A percentile compares a stretch with the other conserved stretches of the same genome.
phyloP scores from a whole-genome alignment of 352 stramenopile species.

The Poterioochromonas sp. region DNA sequence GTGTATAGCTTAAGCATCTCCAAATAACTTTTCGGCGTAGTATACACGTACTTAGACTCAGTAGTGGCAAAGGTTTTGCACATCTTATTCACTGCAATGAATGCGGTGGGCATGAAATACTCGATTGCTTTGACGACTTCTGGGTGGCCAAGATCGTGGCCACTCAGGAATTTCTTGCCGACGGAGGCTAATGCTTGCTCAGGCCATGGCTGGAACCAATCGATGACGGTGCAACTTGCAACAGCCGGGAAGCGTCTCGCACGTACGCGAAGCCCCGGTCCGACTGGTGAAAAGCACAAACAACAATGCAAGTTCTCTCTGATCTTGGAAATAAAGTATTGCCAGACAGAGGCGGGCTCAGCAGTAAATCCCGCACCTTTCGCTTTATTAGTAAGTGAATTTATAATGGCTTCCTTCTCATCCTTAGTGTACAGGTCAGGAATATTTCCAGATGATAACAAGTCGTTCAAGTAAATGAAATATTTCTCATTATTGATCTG shows the following conservation, averaged over 20 bases:
- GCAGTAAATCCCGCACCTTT: constrained; percentile 57
- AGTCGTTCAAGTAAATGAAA: constrained; percentile 84
- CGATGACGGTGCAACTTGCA: constrained; percentile 83
- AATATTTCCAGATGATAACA: constrained; percentile 76
- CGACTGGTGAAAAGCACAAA: constrained; percentile 81
- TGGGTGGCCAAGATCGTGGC: constrained; percentile 51
- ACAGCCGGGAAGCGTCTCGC: constrained; percentile 78
- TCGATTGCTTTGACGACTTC: constrained; percentile 56
- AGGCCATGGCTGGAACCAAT: constrained; percentile 77
- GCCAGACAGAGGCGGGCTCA: constrained; percentile 65
- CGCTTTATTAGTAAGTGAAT: constrained; percentile 59
- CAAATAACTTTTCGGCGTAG: constrained; percentile 81
- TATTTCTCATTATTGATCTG: constrained; percentile 90
- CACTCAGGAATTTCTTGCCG: constrained; percentile 70
- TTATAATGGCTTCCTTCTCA: constrained; percentile 79
- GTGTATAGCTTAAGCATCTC: constrained; percentile 74
- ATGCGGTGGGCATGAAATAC: constrained; percentile 83
- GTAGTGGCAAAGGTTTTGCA: constrained; percentile 66
- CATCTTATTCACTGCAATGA: constrained; percentile 73
- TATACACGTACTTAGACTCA: constrained; percentile 77
- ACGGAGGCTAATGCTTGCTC: constrained; percentile 67
- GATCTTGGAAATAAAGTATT: constrained; percentile 80
- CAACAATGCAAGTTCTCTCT: constrained; percentile 79
- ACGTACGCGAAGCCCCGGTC: constrained; percentile 72
- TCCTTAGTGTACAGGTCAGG: constrained; percentile 79